These are phyloP conservation scores for Quercus alba DNA, from an alignment of 306 rosid species.

Conservation along the genomic window DNA sequence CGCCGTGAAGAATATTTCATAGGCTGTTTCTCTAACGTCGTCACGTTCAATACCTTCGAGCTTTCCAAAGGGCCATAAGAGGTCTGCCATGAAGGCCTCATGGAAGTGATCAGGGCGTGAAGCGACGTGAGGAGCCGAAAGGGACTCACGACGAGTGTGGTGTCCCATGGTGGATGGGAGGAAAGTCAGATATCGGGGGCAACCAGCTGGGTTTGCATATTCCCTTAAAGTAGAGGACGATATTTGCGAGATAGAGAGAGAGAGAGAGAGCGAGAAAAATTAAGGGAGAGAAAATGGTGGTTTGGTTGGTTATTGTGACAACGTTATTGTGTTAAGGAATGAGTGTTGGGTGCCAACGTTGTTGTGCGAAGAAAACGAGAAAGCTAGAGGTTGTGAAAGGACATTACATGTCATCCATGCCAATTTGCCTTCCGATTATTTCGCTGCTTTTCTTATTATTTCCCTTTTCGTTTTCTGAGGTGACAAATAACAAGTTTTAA, in stretches of 20 bases:
- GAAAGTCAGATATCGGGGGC: slow-evolving; percentile 29
- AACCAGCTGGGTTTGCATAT: slow-evolving; percentile 31
- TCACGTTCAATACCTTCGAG: slow-evolving; percentile 52
- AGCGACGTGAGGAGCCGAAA: slow-evolving; percentile 39
- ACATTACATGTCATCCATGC: background rate
- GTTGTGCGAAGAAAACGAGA: slow-evolving; percentile 41
- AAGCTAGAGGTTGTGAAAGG: slow-evolving; percentile 17
- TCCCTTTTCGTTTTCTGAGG: no score
- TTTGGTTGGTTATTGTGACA: slow-evolving; percentile 45
- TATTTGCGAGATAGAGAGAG: no score
- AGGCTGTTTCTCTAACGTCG: slow-evolving; percentile 71
- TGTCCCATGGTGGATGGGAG: slow-evolving; percentile 59
- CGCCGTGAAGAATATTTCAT: slow-evolving; percentile 83
- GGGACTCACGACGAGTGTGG: slow-evolving; percentile 69
- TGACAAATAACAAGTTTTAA: no score
- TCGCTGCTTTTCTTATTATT: background rate
- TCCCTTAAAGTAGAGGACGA: slow-evolving; percentile 27
- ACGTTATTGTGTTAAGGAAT: slow-evolving; percentile 28
- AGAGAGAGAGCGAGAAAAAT: no score
- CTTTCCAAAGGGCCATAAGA: slow-evolving; percentile 50
- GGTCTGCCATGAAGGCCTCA: slow-evolving; percentile 22
- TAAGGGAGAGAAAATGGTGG: slow-evolving; percentile 12
- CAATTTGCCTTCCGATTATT: background rate
- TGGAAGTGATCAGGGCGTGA: slow-evolving; percentile 33
- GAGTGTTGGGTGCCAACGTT: slow-evolving; percentile 33